Conservation (phyloP, 2,329 filamentous ascomycete genomes). For the Colletotrichum sp. region DNA sequence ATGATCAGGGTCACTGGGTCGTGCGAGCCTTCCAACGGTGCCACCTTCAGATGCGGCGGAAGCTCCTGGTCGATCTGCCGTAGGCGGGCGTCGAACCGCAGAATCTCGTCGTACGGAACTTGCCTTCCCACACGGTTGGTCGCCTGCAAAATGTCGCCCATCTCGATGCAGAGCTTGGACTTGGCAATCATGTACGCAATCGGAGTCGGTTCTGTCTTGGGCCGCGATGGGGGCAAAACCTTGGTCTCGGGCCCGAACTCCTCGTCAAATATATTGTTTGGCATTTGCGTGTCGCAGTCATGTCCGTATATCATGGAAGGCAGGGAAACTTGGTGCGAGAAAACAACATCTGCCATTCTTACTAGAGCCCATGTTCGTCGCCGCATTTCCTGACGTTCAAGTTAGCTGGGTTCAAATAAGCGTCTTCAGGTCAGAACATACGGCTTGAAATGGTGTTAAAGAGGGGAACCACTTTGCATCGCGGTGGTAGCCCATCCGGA, state of each 20-base stretch:
- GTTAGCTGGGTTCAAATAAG: background rate
- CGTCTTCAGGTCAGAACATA: conserved; percentile 37
- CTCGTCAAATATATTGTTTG: conserved; percentile 81
- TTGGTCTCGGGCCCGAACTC: conserved; percentile 76
- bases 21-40: conserved; percentile 74
- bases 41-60: conserved; percentile 80
- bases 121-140: conserved; percentile 61
- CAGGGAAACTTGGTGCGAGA: conserved; percentile 75
- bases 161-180: conserved; percentile 68
- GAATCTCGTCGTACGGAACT: conserved; percentile 67
- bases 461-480: conserved; percentile 77
- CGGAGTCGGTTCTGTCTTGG: conserved; percentile 74
- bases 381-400: conserved; percentile 66
- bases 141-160: conserved; percentile 75
- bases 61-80: conserved; percentile 69
- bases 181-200: conserved; percentile 83
- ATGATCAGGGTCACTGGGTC: conserved; percentile 87
- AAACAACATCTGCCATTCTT: conserved; percentile 75
- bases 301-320: conserved; percentile 74
- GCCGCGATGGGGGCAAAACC: conserved; percentile 69
- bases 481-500: conserved; percentile 79
- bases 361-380: conserved; percentile 73
- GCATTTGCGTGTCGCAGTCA: conserved; percentile 77
- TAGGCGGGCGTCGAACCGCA: conserved; percentile 66
- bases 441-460: conserved; percentile 74